phyloP scores from a whole-genome alignment of 2,329 filamentous ascomycete genomes.

The Metarhizium album region DNA sequence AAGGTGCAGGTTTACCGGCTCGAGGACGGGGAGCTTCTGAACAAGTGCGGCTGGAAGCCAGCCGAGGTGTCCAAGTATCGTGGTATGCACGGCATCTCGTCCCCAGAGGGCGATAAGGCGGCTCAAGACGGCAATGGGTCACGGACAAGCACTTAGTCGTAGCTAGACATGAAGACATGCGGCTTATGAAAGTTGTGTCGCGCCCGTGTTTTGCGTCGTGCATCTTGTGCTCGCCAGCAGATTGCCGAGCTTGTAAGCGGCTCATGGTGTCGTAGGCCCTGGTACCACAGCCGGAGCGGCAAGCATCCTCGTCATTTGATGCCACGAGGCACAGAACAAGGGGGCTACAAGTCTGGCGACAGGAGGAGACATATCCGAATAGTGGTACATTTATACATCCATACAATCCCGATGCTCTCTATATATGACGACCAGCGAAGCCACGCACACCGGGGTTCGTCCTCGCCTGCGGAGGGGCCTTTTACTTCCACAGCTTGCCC shows the following conservation, averaged over 20 bases:
- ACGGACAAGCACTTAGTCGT: not conserved
- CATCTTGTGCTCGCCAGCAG: no score
- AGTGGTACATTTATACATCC: slow-evolving; percentile 24
- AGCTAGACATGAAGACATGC: no score
- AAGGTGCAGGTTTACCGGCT: slow-evolving; percentile 63
- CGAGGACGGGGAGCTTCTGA: slow-evolving; percentile 38
- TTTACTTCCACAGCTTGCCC: slow-evolving; percentile 65
- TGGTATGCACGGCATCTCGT: slow-evolving; percentile 48
- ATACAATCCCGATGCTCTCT: slow-evolving; percentile 21
- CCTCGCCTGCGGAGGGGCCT: not conserved
- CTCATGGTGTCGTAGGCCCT: no score
- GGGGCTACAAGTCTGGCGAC: not conserved
- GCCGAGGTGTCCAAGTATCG: slow-evolving; percentile 50
- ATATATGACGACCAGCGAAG: slow-evolving; percentile 8
- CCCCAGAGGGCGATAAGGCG: slow-evolving; percentile 13
- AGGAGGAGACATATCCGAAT: slow-evolving; percentile 10
- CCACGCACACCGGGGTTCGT: slow-evolving; percentile 1
- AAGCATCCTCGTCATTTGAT: not conserved
- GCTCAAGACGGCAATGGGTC: not conserved
- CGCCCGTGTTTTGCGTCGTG: no score
- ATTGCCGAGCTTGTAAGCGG: no score
- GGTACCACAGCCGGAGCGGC: no score
- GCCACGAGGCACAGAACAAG: not conserved
- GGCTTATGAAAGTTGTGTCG: no score
- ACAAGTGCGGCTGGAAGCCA: slow-evolving; percentile 48